Percentiles rank a stretch among this genome's conserved stretches.
Conservation (phyloP, 306 rosid species). For the Hippophae rhamnoides region DNA sequence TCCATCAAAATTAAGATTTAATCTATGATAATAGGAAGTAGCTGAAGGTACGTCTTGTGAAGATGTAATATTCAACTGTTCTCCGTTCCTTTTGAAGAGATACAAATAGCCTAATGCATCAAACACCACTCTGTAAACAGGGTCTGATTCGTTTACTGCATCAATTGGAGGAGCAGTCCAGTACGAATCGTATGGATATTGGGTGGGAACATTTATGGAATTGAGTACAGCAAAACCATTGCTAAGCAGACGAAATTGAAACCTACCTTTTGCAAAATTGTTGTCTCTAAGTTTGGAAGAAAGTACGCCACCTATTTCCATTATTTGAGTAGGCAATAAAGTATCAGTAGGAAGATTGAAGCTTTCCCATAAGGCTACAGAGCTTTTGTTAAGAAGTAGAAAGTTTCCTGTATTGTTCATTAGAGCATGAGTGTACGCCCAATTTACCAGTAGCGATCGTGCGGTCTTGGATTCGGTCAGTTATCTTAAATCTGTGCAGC, state of each 20-base stretch:
- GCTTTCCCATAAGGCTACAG: conserved; percentile 22
- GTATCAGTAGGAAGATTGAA: conserved; percentile 20
- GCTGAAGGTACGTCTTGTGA: not conserved
- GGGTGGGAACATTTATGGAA: conserved; percentile 3
- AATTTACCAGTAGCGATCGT: too few relatives aligned
- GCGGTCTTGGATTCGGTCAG: too few relatives aligned
- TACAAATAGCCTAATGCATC: conserved; percentile 19
- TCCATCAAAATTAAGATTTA: conserved; percentile 25
- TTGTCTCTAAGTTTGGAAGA: conserved; percentile 9
- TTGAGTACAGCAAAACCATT: conserved; percentile 18
- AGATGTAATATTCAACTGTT: not conserved
- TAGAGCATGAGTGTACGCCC: not conserved
- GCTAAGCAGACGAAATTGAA: conserved; percentile 5
- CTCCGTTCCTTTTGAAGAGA: not conserved
- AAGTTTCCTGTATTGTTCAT: conserved; percentile 23
- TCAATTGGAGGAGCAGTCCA: not conserved
- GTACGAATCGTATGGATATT: not conserved
- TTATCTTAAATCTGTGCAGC: too few relatives aligned
- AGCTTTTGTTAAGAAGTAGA: conserved; percentile 4
- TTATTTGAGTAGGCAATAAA: conserved; percentile 22
- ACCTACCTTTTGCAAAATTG: conserved; percentile 18
- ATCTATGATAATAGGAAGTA: conserved; percentile 16
- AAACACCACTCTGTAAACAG: conserved; percentile 9
- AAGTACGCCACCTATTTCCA: conserved; percentile 4
- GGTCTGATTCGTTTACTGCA: not conserved